Percentiles rank a stretch among this genome's conserved stretches.
phyloP scores from a whole-genome alignment of 1,284 basidiomycete genomes.

The Neolentinus lepideus region DNA sequence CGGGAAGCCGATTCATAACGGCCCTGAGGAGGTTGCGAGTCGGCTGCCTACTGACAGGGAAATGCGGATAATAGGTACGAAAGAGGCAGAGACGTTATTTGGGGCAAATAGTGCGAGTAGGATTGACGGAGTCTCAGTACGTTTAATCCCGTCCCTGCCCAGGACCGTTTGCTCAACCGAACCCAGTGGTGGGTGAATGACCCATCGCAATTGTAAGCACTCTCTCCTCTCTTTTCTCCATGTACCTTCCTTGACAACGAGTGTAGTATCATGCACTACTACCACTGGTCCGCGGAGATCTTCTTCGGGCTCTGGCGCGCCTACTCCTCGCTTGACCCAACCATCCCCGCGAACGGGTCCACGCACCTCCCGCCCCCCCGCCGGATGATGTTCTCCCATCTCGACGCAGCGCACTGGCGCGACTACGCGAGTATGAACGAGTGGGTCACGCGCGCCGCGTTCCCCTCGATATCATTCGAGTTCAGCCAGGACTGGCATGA shows the following conservation, averaged over 20 bases:
- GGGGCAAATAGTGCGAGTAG: conserved; percentile 47
- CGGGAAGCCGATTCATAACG: conserved; percentile 39
- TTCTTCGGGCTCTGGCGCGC: conserved; percentile 87
- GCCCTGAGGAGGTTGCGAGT: conserved; percentile 32
- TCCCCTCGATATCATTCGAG: conserved; percentile 71
- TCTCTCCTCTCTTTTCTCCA: conserved; percentile 16
- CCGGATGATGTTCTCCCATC: conserved; percentile 68
- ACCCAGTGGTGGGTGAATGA: conserved; percentile 73
- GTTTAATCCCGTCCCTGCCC: conserved; percentile 16
- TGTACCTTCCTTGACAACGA: conserved; percentile 4
- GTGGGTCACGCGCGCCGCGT: conserved; percentile 67
- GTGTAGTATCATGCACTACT: conserved; percentile 68
- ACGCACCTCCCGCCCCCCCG: conserved; percentile 66
- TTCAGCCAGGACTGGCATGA: conserved; percentile 79
- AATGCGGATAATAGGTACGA: conserved; percentile 66
- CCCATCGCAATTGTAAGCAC: conserved; percentile 66
- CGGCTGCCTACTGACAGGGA: conserved; percentile 70
- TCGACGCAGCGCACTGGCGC: conserved; percentile 73
- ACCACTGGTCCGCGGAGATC: conserved; percentile 84
- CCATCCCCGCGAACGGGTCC: conserved; percentile 55
- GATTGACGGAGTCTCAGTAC: conserved; percentile 62
- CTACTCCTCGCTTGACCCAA: conserved; percentile 73
- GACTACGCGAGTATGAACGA: conserved; percentile 84
- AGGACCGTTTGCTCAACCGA: neutral
- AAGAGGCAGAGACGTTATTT: conserved; percentile 63